Evolutionary conservation across 805 yeast genomes (phyloP), one percentile per base, ranked within the genome.

Genomic region (Wickerhamiella allomyrinae): DNA sequence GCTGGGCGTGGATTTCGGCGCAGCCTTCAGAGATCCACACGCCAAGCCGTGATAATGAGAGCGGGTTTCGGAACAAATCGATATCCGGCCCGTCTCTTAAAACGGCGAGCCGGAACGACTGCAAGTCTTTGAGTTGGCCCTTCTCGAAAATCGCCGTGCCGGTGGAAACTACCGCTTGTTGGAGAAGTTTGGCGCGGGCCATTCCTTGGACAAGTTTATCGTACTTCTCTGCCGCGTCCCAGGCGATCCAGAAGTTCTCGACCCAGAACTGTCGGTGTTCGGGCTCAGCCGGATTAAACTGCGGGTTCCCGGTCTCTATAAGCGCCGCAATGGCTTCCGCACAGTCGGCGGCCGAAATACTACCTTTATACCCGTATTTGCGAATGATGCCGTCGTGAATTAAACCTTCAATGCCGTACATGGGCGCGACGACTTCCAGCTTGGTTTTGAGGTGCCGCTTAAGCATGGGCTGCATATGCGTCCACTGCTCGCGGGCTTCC

Each of bases 401-500:
- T 22, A 91, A 68, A 31, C 84, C 91, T 44, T 81, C 91, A 23
- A 91, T 65, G 5, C 91, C 95, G 57, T 81, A 86, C 42, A 73
- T 64, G 1, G 78, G 80, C 8, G 84, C 63, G 45, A 83, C 81
- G 50, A 74, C 76, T 46, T 67, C 71, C 54, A 91, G 80, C 19
- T 83, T 77, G 11, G 67, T 57, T 19, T 79, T 78, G 20, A 91
- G 63, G 46, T 76, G 79, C 43, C 77, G 74, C 57, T 91, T 93
- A 40, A 89, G 67, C 8, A 71, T 69, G 29, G 82, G 73, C 56
- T 85, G 91, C 77, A 89, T 75, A 57, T 89, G 93, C 20, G 79
- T 68, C 97, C 97, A 91, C 43, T 77, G 77, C 58, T 91, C 95
- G 54, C 78, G 80, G 0, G 97, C 91, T n/a, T 79, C 77, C 5